Conservation (phyloP, 75 land plant species). For the Cunninghamia lanceolata region DNA sequence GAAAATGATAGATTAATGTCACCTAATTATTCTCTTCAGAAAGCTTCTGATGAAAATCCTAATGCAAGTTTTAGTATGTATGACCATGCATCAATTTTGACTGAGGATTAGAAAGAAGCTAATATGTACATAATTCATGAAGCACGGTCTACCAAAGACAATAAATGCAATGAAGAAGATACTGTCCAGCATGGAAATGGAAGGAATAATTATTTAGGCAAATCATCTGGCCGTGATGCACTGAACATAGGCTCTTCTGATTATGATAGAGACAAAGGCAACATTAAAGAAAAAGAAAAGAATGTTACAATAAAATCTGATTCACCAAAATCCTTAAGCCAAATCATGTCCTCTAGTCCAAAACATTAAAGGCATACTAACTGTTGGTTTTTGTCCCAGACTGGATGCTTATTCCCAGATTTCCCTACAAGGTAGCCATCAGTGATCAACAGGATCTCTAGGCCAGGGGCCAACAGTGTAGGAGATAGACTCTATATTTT, state of each 20-base stretch:
- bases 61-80: not conserved
- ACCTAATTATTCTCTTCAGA: not conserved
- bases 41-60: not conserved
- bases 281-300: not conserved
- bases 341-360: no score
- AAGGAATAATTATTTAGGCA: not conserved
- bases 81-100: not conserved
- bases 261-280: not conserved
- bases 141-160: not conserved
- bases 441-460: no score
- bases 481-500: no score
- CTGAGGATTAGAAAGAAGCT: not conserved
- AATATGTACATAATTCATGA: not conserved
- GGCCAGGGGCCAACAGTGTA: no score
- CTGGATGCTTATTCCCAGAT: no score
- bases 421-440: no score
- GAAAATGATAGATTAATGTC: not conserved
- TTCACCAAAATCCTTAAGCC: no score
- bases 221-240: not conserved
- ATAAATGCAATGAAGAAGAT: not conserved
- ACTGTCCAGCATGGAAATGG: not conserved
- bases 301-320: no score
- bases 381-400: no score
- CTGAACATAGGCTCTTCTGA: not conserved
- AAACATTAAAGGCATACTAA: no score